Conservation (phyloP, 202 grass and related monocot genomes). For the Schoenoplectus triqueter region DNA sequence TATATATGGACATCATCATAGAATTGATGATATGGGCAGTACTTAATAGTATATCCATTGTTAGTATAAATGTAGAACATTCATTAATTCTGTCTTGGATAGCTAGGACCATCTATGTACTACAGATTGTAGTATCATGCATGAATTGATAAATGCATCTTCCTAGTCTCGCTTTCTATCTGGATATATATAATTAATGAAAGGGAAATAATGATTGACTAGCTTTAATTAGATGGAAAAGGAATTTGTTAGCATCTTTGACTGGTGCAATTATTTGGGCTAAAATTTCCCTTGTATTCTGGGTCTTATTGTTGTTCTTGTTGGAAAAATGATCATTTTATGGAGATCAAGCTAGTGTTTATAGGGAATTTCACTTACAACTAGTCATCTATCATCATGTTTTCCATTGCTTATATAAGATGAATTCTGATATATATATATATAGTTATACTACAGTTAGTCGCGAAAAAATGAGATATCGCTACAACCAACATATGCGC, state of each 20-base stretch:
- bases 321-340: constrained; percentile 28
- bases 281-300: constrained; percentile 43
- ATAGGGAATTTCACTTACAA: constrained; percentile 41
- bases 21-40: neutral
- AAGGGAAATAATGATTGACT: constrained; percentile 43
- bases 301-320: constrained; percentile 40
- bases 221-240: constrained; percentile 12
- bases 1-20: constrained; percentile 20
- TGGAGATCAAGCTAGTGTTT: constrained; percentile 39
- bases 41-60: constrained; percentile 12
- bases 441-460: neutral
- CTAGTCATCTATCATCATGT: constrained; percentile 22
- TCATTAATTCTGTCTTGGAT: neutral
- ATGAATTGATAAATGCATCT: constrained; percentile 35
- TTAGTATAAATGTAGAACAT: constrained; percentile 11
- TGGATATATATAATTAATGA: constrained; percentile 30
- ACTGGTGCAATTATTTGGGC: constrained; percentile 40
- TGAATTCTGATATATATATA: neutral
- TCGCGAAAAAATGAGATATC: too few species aligned
- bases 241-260: constrained; percentile 49
- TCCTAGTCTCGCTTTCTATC: constrained; percentile 32
- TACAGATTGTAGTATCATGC: constrained; percentile 28
- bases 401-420: constrained; percentile 10
- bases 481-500: too few species aligned
- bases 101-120: constrained; percentile 9